These are phyloP conservation scores for Centella asiatica DNA, from an alignment of 129 eudicot genomes.

Conservation along the genomic window DNA sequence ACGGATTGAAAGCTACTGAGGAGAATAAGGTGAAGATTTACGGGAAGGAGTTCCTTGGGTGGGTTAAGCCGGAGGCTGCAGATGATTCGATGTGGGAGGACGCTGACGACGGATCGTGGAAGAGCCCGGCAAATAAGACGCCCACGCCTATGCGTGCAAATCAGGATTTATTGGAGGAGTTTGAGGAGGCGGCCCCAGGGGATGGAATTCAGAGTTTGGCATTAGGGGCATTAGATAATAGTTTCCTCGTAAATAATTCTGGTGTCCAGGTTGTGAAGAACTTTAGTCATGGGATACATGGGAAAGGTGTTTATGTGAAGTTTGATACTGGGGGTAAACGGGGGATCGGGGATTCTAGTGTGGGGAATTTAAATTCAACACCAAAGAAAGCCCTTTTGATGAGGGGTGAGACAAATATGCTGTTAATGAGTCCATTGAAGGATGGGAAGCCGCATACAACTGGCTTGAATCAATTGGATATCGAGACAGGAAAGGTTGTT, in stretches of 20 bases:
- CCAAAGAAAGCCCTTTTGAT: slow-evolving; percentile 80
- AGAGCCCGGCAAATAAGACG: slow-evolving; percentile 32
- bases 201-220: slow-evolving; percentile 90
- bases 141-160: slow-evolving; percentile 23
- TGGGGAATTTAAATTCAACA: slow-evolving; percentile 20
- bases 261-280: slow-evolving; percentile 99
- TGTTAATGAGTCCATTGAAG: slow-evolving; percentile 70
- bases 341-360: slow-evolving; percentile 17
- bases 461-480: slow-evolving; percentile 81
- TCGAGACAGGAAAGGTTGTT: slow-evolving; percentile 86
- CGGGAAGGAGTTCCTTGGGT: slow-evolving; percentile 82
- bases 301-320: slow-evolving; percentile 87
- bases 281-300: slow-evolving; percentile 92
- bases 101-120: slow-evolving; percentile 61
- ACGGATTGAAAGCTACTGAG: slow-evolving; percentile 61
- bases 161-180: slow-evolving; percentile 70
- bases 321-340: slow-evolving; percentile 43
- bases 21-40: slow-evolving; percentile 76
- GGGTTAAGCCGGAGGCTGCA: slow-evolving; percentile 75
- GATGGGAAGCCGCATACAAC: slow-evolving; percentile 66
- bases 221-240: slow-evolving; percentile 86
- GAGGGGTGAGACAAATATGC: slow-evolving; percentile 93
- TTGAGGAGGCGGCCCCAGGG: slow-evolving; percentile 70
- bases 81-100: slow-evolving; percentile 93
- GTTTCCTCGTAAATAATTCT: slow-evolving; percentile 63